Conservation (phyloP, 805 yeast genomes). For the Ogataea glucozyma region DNA sequence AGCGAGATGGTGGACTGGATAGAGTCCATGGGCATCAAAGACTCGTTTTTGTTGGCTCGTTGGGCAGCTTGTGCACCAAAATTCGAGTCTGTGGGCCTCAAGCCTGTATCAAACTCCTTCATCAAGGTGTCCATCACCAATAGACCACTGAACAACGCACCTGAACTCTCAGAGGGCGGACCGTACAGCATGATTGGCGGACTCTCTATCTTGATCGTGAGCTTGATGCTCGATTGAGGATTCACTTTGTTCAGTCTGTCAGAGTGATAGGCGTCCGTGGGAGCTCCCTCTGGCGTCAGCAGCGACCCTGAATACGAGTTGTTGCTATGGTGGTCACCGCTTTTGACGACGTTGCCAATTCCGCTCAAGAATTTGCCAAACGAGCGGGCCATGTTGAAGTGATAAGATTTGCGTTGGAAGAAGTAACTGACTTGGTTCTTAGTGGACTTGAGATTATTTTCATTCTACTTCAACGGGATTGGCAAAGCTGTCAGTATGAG, state of each 20-base stretch:
- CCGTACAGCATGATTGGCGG: constrained; percentile 93
- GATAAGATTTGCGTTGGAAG: too few relatives aligned
- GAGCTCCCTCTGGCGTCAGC: neutral
- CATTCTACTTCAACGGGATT: too few relatives aligned
- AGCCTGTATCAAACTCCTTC: constrained; percentile 7
- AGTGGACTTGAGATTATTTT: too few relatives aligned
- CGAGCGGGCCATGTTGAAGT: constrained; percentile 13
- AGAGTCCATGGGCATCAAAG: constrained; percentile 4
- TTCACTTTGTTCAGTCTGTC: constrained; percentile 26
- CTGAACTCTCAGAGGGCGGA: constrained; percentile 71
- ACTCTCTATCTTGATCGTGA: constrained; percentile 72
- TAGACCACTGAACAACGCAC: constrained; percentile 83
- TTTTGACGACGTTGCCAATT: constrained; percentile 14
- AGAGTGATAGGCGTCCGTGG: constrained; percentile 30
- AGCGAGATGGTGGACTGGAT: constrained; percentile 30
- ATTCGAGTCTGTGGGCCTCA: constrained; percentile 4
- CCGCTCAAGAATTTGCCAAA: constrained; percentile 22
- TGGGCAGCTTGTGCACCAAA: constrained; percentile 1
- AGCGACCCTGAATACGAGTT: neutral
- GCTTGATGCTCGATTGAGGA: constrained; percentile 33
- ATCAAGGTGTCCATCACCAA: constrained; percentile 56
- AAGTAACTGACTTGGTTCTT: too few relatives aligned
- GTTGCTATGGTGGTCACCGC: constrained; percentile 2
- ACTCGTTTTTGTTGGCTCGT: too few relatives aligned
- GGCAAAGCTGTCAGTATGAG: too few relatives aligned